Evolutionary conservation across 768 basidiomycete genomes (phyloP).

Genomic region (Boletus reticuloceps): DNA sequence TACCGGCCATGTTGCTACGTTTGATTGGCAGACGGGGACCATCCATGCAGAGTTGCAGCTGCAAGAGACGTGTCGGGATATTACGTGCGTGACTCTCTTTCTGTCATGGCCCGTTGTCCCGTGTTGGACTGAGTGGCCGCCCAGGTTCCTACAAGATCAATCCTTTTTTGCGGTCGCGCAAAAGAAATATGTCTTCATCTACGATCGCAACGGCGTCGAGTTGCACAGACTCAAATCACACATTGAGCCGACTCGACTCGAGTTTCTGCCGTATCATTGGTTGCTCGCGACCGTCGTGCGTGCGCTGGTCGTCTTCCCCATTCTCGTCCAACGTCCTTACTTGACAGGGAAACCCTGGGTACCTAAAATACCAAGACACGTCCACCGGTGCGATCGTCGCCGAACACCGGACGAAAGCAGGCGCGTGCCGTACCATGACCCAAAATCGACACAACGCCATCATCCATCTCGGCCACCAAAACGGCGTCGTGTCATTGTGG

Average conservation of each 20-base stretch:
- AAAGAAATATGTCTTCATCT: slow-evolving; percentile 94
- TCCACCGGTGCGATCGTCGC: slow-evolving; percentile 86
- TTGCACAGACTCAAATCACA: slow-evolving; percentile 81
- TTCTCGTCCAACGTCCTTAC: background rate
- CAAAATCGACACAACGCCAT: slow-evolving; percentile 95
- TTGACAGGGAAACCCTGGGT: slow-evolving; percentile 78
- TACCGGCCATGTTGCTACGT: slow-evolving; percentile 85
- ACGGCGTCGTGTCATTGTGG: slow-evolving; percentile 95
- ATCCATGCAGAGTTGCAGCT: slow-evolving; percentile 87
- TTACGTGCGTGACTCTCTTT: slow-evolving; percentile 72
- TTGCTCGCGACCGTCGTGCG: slow-evolving; percentile 80
- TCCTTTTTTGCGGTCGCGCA: slow-evolving; percentile 94
- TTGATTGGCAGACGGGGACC: slow-evolving; percentile 88
- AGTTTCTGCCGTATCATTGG: slow-evolving; percentile 96
- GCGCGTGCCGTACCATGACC: slow-evolving; percentile 78
- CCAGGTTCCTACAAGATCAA: slow-evolving; percentile 88
- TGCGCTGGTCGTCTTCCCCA: slow-evolving; percentile 9
- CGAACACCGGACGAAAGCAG: slow-evolving; percentile 88
- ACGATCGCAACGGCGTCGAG: slow-evolving; percentile 92
- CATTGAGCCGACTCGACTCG: slow-evolving; percentile 85
- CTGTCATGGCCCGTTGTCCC: background rate
- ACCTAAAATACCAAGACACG: slow-evolving; percentile 95
- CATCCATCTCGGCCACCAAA: slow-evolving; percentile 91
- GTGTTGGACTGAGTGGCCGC: background rate
- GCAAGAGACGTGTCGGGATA: slow-evolving; percentile 87